Evolutionary conservation across 257 asterid genomes (phyloP).

Genomic region (Nicotiana otophora): DNA sequence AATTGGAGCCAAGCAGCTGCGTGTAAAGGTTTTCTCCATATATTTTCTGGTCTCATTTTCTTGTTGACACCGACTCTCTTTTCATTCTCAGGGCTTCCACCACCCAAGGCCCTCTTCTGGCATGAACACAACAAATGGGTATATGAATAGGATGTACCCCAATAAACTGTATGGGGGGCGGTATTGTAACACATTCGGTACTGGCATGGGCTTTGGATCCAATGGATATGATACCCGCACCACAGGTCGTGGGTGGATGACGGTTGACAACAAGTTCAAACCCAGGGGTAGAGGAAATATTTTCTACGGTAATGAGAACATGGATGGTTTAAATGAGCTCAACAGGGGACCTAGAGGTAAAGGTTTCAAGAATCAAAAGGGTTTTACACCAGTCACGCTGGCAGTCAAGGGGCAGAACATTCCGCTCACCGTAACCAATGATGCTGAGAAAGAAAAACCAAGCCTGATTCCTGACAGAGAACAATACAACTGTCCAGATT

Average conservation of each 20-base stretch:
- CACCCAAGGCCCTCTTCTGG: conserved; percentile 43
- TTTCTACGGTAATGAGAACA: conserved; percentile 34
- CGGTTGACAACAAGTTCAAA: conserved; percentile 47
- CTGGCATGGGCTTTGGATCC: conserved; percentile 47
- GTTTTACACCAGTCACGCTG: conserved; percentile 35
- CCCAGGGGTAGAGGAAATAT: conserved; percentile 57
- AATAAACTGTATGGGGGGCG: conserved; percentile 48
- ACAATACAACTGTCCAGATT: conserved; percentile 49
- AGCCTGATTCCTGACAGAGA: conserved; percentile 39
- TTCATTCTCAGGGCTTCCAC: conserved; percentile 39
- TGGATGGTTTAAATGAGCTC: conserved; percentile 60
- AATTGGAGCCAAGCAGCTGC: not conserved
- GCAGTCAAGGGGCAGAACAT: conserved; percentile 55
- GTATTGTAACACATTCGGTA: conserved; percentile 44
- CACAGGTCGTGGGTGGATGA: conserved; percentile 50
- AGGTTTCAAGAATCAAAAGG: conserved; percentile 39
- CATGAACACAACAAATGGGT: conserved; percentile 41
- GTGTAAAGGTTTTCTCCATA: not conserved
- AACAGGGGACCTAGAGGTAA: conserved; percentile 73
- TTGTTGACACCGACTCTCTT: not conserved
- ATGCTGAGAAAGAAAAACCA: conserved; percentile 28
- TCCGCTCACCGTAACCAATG: conserved; percentile 30
- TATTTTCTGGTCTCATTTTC: not conserved
- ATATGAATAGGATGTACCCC: conserved; percentile 47
- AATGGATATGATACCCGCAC: conserved; percentile 41